Percentiles rank a stretch among this genome's conserved stretches.
phyloP scores from a whole-genome alignment of 192 early-diverging fungal species.

The Mortierella hygrophila region DNA sequence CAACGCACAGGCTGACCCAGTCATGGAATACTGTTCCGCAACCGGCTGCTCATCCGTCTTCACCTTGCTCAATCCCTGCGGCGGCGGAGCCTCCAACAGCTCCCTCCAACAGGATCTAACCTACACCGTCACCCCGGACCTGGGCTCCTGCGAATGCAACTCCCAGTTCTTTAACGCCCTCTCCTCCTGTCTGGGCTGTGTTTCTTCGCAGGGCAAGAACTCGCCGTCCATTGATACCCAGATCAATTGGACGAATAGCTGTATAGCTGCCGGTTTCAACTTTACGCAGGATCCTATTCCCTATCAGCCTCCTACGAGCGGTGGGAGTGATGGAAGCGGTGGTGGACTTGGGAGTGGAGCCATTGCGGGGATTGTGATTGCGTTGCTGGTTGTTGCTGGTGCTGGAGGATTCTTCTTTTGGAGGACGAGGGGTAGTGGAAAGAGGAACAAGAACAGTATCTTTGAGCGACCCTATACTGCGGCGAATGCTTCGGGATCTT shows the following conservation, averaged over 20 bases:
- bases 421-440: conserved; percentile 1
- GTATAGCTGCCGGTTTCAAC: conserved; percentile 43
- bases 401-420: conserved; percentile 22
- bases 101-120: conserved; percentile 34
- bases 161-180: conserved; percentile 45
- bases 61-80: conserved; percentile 33
- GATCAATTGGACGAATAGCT: conserved; percentile 27
- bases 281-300: conserved; percentile 30
- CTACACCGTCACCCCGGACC: conserved; percentile 39
- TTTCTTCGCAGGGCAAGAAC: conserved; percentile 36
- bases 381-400: conserved; percentile 2
- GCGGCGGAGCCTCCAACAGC: conserved; percentile 38
- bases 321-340: not conserved
- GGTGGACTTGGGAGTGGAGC: conserved; percentile 23
- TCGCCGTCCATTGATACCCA: conserved; percentile 30
- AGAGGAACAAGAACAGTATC: conserved; percentile 33
- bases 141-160: conserved; percentile 52
- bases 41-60: conserved; percentile 19
- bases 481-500: conserved; percentile 15
- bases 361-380: conserved; percentile 36
- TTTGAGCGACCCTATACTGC: conserved; percentile 41
- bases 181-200: conserved; percentile 28
- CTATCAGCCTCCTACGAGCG: conserved; percentile 22
- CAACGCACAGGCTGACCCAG: conserved; percentile 14
- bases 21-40: conserved; percentile 30